Evolutionary conservation across 306 rosid species (phyloP), one percentile per base, ranked within the genome.

Genomic region (Bauhinia variegata): DNA sequence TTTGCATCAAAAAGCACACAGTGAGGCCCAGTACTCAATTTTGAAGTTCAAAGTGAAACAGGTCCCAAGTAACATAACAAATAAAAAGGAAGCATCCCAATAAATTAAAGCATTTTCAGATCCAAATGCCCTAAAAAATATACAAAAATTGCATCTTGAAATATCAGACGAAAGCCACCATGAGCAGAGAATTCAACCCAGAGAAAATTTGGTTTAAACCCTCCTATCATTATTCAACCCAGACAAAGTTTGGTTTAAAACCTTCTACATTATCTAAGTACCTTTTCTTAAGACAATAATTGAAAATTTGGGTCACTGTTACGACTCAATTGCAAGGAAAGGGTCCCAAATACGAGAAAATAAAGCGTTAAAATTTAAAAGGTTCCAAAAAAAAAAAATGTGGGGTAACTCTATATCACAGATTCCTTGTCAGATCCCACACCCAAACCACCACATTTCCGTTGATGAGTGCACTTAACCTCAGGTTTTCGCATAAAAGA

Each of bases 351-450:
- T 71, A 52, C 47, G 54, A 17, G 57, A 9, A 56, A 54, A 52
- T n/a, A 38, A 14, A 67, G 7, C 39, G 12, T 50, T 0, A 41
- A 56, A 46, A 69, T 65, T 74, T 6, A 51, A 63, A 48, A 72
- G 51, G 33, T 67, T 51, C 44, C 55, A 4, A 13, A 76, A 72
- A 62, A 69, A 42, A 11, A 55, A 47, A 76, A 63, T 68, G 66
- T 46, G 50, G 47, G 60, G 60, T 12, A 38, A 70, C 30, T 74
- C 41, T 43, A 7, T 13, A 23, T 36, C 79, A 57, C 41, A 12
- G 63, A 62, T 55, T 68, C 67, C 48, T 11, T 53, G 42, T 71
- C 65, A 72, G 66, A 68, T 76, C 76, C 76, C 46, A 80, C 70
- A 57, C 31, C 58, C 52, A 58, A 72, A 62, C 19, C 56, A 6